A percentile compares a stretch with the other conserved stretches of the same genome.
phyloP scores from a whole-genome alignment of 345 rosid species.

The Crucihimalaya himalaica region DNA sequence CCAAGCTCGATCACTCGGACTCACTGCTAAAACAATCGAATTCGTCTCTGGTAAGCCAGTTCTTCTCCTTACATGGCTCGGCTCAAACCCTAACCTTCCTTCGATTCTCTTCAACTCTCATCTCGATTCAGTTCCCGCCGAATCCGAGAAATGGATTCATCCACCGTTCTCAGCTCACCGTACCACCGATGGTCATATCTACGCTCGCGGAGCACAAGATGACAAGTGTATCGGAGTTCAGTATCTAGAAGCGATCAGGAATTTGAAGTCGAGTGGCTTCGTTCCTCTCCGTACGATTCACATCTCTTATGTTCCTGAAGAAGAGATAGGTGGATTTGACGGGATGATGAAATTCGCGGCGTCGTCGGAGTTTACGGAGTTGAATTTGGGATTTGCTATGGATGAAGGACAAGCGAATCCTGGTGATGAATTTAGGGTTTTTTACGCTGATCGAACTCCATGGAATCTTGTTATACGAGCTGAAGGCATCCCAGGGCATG shows the following conservation, averaged over 20 bases:
- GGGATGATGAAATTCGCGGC: conserved; percentile 61
- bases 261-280: conserved; percentile 51
- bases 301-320: conserved; percentile 72
- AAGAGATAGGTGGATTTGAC: conserved; percentile 79
- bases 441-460: conserved; percentile 73
- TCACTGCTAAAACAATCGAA: not conserved
- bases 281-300: conserved; percentile 63
- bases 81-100: conserved; percentile 67
- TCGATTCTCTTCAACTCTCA: conserved; percentile 86
- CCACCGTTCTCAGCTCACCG: conserved; percentile 81
- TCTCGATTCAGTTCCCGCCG: conserved; percentile 91
- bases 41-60: conserved; percentile 48
- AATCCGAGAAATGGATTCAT: conserved; percentile 73
- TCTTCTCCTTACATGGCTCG: conserved; percentile 71
- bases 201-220: conserved; percentile 87
- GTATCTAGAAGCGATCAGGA: conserved; percentile 77
- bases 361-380: conserved; percentile 59
- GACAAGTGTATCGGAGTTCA: conserved; percentile 85
- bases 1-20: not conserved
- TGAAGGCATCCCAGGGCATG: conserved; percentile 74
- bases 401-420: conserved; percentile 91
- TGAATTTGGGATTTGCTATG: conserved; percentile 78
- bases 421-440: conserved; percentile 64
- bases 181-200: conserved; percentile 60
- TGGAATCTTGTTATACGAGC: conserved; percentile 64